Conservation (phyloP, 305 asterid genomes). For the Ilex paraguariensis region DNA sequence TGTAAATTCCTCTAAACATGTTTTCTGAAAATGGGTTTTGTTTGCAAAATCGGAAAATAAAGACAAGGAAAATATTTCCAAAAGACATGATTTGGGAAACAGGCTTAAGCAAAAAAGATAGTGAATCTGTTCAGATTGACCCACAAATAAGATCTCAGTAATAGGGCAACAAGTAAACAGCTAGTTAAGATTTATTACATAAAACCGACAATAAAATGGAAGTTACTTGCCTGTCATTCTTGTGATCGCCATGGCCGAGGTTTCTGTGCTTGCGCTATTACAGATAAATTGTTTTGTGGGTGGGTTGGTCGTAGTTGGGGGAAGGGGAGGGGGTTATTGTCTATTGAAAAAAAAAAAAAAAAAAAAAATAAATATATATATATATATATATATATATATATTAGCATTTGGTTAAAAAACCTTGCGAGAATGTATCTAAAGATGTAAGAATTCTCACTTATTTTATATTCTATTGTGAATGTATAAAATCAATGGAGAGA, state of each 20-base stretch:
- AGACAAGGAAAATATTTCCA: neutral
- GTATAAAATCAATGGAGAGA: too few species aligned
- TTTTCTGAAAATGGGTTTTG: slow-evolving; percentile 45
- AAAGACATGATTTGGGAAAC: neutral
- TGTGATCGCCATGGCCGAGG: slow-evolving; percentile 50
- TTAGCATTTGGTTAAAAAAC: too few species aligned
- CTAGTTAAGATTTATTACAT: neutral
- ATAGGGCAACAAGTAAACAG: slow-evolving; percentile 1
- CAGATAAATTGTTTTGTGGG: slow-evolving; percentile 1
- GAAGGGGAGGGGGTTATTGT: too few species aligned
- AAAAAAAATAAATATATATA: too few species aligned
- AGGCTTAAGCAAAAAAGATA: too few species aligned
- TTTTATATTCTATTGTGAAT: too few species aligned
- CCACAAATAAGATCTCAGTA: slow-evolving; percentile 4
- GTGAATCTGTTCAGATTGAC: slow-evolving; percentile 34
- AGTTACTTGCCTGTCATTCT: slow-evolving; percentile 65
- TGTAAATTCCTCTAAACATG: slow-evolving; percentile 89
- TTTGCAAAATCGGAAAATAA: neutral
- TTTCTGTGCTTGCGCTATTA: neutral
- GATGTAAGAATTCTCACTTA: too few species aligned
- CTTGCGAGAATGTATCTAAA: too few species aligned
- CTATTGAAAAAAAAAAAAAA: too few species aligned
- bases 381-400: too few species aligned
- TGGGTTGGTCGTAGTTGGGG: too few species aligned
- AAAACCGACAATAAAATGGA: neutral